phyloP scores from a whole-genome alignment of 257 asterid species.

The Ilex aquifolium region DNA sequence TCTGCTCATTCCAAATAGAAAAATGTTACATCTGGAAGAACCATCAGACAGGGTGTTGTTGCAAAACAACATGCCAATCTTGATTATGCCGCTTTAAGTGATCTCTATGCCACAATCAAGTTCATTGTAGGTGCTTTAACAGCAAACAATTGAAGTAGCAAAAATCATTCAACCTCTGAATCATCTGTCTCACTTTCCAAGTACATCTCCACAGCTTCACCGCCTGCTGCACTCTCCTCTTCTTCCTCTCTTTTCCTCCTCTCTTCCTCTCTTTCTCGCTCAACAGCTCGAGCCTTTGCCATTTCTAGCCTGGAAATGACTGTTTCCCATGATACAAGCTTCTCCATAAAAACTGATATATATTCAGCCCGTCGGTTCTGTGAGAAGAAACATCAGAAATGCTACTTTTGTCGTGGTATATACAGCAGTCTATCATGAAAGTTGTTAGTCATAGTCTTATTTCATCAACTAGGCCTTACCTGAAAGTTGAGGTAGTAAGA shows the following conservation, averaged over 20 bases:
- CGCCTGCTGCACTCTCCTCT: slow-evolving; percentile 18
- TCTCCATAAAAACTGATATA: slow-evolving; percentile 73
- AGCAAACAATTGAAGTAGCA: not conserved
- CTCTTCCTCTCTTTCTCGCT: slow-evolving; percentile 56
- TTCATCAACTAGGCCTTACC: slow-evolving; percentile 35
- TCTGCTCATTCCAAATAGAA: too few species aligned
- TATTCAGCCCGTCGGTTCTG: slow-evolving; percentile 85
- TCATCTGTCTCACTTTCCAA: slow-evolving; percentile 34
- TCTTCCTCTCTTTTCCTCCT: slow-evolving; percentile 25
- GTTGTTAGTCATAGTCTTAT: not conserved
- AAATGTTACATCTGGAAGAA: too few species aligned
- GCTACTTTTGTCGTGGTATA: not conserved
- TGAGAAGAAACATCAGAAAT: slow-evolving; percentile 6
- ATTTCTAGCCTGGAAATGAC: slow-evolving; percentile 81
- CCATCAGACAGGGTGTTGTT: too few species aligned
- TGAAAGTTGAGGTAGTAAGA: slow-evolving; percentile 90
- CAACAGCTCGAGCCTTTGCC: slow-evolving; percentile 56
- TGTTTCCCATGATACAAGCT: slow-evolving; percentile 91
- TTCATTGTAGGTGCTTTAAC: not conserved
- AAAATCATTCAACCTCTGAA: slow-evolving; percentile 38
- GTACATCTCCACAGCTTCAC: slow-evolving; percentile 38
- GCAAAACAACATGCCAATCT: not conserved
- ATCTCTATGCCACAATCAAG: not conserved
- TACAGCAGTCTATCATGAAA: not conserved
- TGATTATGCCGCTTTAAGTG: not conserved